Conservation (phyloP, 495 filamentous ascomycete genomes). For the Patellaria atrata region DNA sequence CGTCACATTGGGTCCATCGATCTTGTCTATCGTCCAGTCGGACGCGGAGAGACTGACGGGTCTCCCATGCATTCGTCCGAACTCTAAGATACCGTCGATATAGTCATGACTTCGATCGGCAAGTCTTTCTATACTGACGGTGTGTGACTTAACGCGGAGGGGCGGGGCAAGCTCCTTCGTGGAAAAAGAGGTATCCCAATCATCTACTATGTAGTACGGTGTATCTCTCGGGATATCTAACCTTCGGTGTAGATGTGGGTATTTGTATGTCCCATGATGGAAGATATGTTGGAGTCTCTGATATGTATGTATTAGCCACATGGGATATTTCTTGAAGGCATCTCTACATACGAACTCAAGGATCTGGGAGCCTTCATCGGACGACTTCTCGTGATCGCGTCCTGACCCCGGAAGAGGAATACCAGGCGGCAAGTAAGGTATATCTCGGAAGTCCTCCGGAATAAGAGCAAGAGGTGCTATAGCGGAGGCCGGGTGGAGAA, state of each 20-base stretch:
- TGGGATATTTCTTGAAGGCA: neutral
- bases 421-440: constrained; percentile 13
- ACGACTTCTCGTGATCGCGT: constrained; percentile 5
- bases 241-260: constrained; percentile 60
- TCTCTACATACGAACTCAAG: constrained; percentile 9
- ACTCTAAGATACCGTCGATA: constrained; percentile 60
- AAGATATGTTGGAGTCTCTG: constrained; percentile 79
- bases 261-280: constrained; percentile 64
- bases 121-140: constrained; percentile 61
- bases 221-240: constrained; percentile 56
- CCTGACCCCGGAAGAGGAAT: constrained; percentile 1
- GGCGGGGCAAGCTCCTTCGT: constrained; percentile 30
- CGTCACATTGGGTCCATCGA: constrained; percentile 66
- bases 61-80: constrained; percentile 46
- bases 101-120: constrained; percentile 59
- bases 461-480: too few relatives aligned
- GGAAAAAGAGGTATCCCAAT: constrained; percentile 42
- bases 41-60: constrained; percentile 45
- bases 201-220: constrained; percentile 44
- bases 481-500: constrained; percentile 18
- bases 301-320: neutral
- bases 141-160: constrained; percentile 42
- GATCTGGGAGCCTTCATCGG: neutral
- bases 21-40: constrained; percentile 72
- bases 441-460: constrained; percentile 18